These are phyloP conservation scores for Sphagnum fallax DNA, from an alignment of 228 moss, liverwort and hornwort species.

Conservation along the genomic window DNA sequence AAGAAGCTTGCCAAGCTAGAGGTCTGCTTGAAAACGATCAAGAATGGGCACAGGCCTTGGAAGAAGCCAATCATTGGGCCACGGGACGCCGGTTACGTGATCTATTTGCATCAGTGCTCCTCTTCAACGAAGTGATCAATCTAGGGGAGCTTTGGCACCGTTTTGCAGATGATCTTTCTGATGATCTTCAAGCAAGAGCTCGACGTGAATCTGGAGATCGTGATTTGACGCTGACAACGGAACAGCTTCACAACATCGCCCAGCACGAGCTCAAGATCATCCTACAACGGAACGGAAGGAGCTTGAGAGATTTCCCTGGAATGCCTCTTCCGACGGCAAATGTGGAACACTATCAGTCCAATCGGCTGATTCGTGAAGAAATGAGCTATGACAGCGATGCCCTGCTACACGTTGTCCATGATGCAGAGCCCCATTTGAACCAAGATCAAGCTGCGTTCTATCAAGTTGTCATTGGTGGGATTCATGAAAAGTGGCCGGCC, in stretches of 20 bases:
- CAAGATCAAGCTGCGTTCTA: no score
- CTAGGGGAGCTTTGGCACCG: no score
- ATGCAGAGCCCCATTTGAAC: no score
- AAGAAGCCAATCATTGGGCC: constrained; percentile 1
- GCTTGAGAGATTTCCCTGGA: constrained; percentile 1
- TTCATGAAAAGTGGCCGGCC: not conserved
- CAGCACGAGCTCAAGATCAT: not conserved
- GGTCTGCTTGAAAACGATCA: constrained; percentile 3
- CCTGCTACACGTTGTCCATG: not conserved
- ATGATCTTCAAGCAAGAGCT: no score
- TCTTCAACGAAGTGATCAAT: not conserved
- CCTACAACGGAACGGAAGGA: not conserved
- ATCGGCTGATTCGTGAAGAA: no score
- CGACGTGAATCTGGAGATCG: not conserved
- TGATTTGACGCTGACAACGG: not conserved
- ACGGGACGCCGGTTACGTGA: not conserved
- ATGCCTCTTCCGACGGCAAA: not conserved
- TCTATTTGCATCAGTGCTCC: not conserved
- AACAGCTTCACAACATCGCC: not conserved
- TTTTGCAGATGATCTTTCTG: no score
- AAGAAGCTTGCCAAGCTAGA: not conserved
- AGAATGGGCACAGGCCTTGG: constrained; percentile 4
- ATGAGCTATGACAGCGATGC: no score
- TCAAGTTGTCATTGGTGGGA: not conserved
- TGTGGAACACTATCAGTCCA: no score